These are phyloP conservation scores for Wickerhamiella kurtzmanii DNA, from an alignment of 805 yeast species.

Conservation along the genomic window DNA sequence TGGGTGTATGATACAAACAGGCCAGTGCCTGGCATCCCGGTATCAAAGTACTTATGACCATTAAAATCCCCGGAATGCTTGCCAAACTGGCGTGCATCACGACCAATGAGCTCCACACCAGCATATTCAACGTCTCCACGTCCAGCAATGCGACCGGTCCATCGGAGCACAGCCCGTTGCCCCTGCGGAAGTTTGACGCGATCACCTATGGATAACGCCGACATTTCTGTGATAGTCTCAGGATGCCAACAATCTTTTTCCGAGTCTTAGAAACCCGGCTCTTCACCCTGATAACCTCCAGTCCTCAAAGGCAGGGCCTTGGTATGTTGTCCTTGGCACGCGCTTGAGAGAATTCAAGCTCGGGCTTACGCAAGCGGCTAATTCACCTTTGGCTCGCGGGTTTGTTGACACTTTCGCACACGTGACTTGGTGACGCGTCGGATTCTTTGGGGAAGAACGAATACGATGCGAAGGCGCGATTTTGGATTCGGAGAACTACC, in stretches of 20 bases:
- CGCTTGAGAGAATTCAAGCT: neutral
- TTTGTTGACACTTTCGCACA: neutral
- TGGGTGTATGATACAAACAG: constrained; percentile 42
- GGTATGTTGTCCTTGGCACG: no score
- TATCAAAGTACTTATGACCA: constrained; percentile 56
- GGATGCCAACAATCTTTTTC: no score
- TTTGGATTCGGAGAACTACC: no score
- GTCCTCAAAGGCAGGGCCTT: no score
- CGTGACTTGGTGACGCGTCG: neutral
- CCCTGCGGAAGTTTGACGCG: constrained; percentile 43
- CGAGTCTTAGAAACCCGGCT: no score
- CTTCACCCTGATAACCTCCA: no score
- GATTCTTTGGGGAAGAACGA: no score
- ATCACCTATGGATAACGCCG: constrained; percentile 23
- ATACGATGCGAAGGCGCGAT: no score
- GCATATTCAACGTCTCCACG: constrained; percentile 60
- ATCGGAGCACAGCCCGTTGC: constrained; percentile 53
- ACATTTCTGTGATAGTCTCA: no score
- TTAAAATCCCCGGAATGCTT: constrained; percentile 76
- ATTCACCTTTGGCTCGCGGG: neutral
- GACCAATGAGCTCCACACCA: constrained; percentile 71
- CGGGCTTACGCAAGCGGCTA: neutral
- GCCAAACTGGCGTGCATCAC: constrained; percentile 43
- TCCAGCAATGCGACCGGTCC: constrained; percentile 58
- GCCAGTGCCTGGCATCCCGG: constrained; percentile 53